Evolutionary conservation across 345 rosid genomes (phyloP).

Genomic region (Aethionema arabicum): DNA sequence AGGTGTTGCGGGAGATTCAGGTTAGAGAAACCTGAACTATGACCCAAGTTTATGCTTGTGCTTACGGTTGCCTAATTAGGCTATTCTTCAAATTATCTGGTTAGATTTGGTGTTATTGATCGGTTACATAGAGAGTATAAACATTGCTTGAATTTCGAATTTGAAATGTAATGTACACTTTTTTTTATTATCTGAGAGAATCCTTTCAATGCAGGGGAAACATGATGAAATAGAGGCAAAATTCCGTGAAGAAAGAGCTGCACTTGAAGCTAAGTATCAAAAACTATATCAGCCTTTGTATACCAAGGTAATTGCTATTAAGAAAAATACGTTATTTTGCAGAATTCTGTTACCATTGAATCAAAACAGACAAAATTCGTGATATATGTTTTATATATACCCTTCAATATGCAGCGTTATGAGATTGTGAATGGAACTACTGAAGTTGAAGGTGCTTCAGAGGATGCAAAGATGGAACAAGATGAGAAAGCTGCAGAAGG

Average conservation of each 20-base stretch:
- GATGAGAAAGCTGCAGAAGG: slow-evolving; percentile 63
- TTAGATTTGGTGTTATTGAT: slow-evolving; percentile 3
- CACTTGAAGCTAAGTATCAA: slow-evolving; percentile 86
- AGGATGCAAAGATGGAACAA: slow-evolving; percentile 52
- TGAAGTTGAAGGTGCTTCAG: slow-evolving; percentile 59
- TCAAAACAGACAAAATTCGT: not conserved
- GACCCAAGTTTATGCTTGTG: not conserved
- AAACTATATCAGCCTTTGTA: slow-evolving; percentile 79
- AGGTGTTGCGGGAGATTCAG: slow-evolving; percentile 85
- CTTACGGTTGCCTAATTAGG: not conserved
- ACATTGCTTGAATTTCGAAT: not conserved
- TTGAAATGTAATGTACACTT: not conserved
- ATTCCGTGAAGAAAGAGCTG: slow-evolving; percentile 86
- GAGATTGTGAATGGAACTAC: slow-evolving; percentile 78
- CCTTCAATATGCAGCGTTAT: slow-evolving; percentile 55
- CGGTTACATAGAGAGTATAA: too few species aligned
- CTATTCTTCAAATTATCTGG: not conserved
- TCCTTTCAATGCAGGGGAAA: slow-evolving; percentile 47
- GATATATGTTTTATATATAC: not conserved
- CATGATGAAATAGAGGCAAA: slow-evolving; percentile 83
- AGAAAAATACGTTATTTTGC: not conserved
- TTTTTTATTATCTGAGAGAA: slow-evolving; percentile 1
- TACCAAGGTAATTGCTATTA: slow-evolving; percentile 50
- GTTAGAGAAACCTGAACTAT: slow-evolving; percentile 14
- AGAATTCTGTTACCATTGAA: not conserved